Base-by-base conservation (phyloP, 192 early-diverging fungal species). In the Linnemannia schmuckeri region DNA sequence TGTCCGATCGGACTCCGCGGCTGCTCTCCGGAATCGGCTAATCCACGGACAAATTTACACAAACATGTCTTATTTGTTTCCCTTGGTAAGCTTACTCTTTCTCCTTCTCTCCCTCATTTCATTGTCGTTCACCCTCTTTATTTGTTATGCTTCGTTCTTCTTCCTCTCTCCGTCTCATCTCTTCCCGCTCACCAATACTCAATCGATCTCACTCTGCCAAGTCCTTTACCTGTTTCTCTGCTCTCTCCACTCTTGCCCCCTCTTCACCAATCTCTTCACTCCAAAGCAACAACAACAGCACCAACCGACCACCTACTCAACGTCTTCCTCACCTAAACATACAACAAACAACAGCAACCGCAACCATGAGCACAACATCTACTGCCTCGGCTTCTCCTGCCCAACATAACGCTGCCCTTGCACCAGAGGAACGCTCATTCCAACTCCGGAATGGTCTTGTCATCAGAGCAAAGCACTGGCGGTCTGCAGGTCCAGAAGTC, bases 401-500 rank as follows among this genome's bases (percentile, higher is more conserved):
- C 70, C 70, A 38, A 42, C 41, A 42, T 6, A 41, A 10, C 70
- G 3, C 35, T 13, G 37, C 70, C 66, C 30, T 35, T n/a, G 3
- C 40, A 10, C 79, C 79, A 54, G 55, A 80, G 37, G 79, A 80
- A 74, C 61, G 79, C 13, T 47, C 79, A 27, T 80, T 80, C 46
- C 69, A 74, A 42, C 79, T 80, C 44, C 79, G 79, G 40, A 80
- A 80, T 47, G 79, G 79, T 12, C 13, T 68, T 27, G 61, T 80
- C 37, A 18, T 80, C 12, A 38, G 72, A 17, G 79, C 79, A 66
- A 72, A 72, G 38, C 79, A 80, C 72, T 80, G 79, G 79, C 54
- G 55, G 57, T 46, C 70, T 8, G 44, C 68, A 20, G 27, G 27
- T 4, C 18, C 46, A 24, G 46, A 66, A 33, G 61, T 35, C 52